phyloP scores from a whole-genome alignment of 2,329 filamentous ascomycete genomes.

The Aureobasidium uvarum region DNA sequence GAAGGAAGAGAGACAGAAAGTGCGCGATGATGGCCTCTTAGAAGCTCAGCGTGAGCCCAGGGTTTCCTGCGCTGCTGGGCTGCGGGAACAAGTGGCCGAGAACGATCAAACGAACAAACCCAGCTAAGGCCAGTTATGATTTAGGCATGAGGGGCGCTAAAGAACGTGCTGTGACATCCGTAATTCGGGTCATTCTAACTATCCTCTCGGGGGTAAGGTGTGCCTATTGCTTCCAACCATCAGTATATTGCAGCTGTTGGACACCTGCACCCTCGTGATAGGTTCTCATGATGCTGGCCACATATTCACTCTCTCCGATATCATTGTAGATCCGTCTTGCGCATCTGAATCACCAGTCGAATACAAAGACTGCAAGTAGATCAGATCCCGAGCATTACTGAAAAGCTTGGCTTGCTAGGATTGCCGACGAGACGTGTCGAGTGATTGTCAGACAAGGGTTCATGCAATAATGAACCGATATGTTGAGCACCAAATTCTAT shows the following conservation, averaged over 20 bases:
- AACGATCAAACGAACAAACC: conserved; percentile 27
- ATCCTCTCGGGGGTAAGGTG: conserved; percentile 11
- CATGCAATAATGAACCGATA: not conserved
- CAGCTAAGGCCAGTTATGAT: conserved; percentile 27
- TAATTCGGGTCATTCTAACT: conserved; percentile 14
- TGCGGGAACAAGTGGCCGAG: conserved; percentile 27
- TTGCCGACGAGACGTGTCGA: conserved; percentile 21
- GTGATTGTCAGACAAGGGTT: not conserved
- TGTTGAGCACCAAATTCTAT: not conserved
- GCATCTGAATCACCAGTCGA: not conserved
- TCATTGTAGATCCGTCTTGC: not conserved
- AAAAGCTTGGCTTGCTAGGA: conserved; percentile 25
- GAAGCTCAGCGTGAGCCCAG: conserved; percentile 26
- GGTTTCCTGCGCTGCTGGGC: conserved; percentile 25
- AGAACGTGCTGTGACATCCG: conserved; percentile 26
- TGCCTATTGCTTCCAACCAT: conserved; percentile 8
- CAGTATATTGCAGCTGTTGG: not conserved
- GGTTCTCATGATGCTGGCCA: not conserved
- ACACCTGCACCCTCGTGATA: not conserved
- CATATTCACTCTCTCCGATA: not conserved
- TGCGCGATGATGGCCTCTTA: conserved; percentile 21
- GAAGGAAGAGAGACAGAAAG: conserved; percentile 21
- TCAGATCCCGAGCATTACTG: conserved; percentile 15
- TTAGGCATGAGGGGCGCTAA: conserved; percentile 27
- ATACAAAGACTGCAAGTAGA: conserved; percentile 9